Percentiles rank a stretch among this genome's conserved stretches.
phyloP scores from a whole-genome alignment of 371 early-diverging fungal genomes.

The Apophysomyces sp. region DNA sequence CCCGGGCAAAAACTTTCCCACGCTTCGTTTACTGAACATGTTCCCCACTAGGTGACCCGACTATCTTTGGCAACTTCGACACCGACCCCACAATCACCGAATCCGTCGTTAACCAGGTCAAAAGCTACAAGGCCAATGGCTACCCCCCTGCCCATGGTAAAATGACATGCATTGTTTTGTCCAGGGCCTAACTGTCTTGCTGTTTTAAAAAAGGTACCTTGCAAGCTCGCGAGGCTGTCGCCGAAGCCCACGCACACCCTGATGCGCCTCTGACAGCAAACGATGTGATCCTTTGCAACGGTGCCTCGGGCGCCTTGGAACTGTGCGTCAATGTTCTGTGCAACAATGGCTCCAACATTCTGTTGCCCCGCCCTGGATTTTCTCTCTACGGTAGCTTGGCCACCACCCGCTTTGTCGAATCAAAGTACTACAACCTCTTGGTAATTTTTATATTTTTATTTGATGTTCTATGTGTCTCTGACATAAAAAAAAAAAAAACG shows the following conservation, averaged over 20 bases:
- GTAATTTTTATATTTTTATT: conserved; percentile 28
- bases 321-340: conserved; percentile 75
- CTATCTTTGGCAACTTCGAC: conserved; percentile 90
- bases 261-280: conserved; percentile 70
- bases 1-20: neutral
- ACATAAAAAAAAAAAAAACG: too few species aligned
- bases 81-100: conserved; percentile 67
- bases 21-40: neutral
- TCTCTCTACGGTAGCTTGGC: conserved; percentile 86
- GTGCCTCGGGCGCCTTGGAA: conserved; percentile 85
- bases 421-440: conserved; percentile 76
- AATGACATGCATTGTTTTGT: neutral
- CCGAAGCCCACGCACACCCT: conserved; percentile 60
- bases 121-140: conserved; percentile 77
- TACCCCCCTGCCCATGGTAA: conserved; percentile 87
- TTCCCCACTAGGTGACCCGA: conserved; percentile 73
- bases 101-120: conserved; percentile 66
- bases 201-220: conserved; percentile 44
- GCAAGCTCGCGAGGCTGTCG: conserved; percentile 78
- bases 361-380: conserved; percentile 90
- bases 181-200: neutral
- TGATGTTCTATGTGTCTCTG: neutral
- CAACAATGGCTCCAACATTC: conserved; percentile 81
- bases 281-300: conserved; percentile 84
- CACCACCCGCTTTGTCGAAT: conserved; percentile 75